Conservation (phyloP, 1,284 basidiomycete species). For the Rhodotorula sp. region DNA sequence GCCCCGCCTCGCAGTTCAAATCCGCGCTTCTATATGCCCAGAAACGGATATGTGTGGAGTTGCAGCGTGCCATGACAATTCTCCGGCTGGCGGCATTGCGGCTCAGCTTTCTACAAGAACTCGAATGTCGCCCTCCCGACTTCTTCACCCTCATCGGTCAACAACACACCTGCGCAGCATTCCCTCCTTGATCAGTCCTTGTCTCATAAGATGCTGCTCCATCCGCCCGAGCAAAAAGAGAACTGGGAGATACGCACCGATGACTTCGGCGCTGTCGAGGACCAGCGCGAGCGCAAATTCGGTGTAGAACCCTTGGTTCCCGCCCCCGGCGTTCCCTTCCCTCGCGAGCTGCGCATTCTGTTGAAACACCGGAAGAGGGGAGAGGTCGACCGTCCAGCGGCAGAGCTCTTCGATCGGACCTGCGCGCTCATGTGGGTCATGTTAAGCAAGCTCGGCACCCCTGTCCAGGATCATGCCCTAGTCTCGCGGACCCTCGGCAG, state of each 20-base stretch:
- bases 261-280: conserved; percentile 35
- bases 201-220: not conserved
- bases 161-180: conserved; percentile 19
- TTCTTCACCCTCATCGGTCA: conserved; percentile 37
- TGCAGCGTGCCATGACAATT: too few relatives aligned
- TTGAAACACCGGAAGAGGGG: conserved; percentile 69
- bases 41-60: too few relatives aligned
- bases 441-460: not conserved
- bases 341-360: conserved; percentile 56
- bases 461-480: too few relatives aligned
- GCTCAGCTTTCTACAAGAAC: conserved; percentile 1
- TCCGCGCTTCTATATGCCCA: too few relatives aligned
- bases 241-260: conserved; percentile 5
- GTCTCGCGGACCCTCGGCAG: not conserved
- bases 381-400: conserved; percentile 78
- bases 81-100: too few relatives aligned
- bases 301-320: conserved; percentile 54
- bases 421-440: not conserved
- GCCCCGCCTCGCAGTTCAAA: too few relatives aligned
- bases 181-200: too few relatives aligned
- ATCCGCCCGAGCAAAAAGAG: too few relatives aligned
- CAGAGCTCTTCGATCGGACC: conserved; percentile 59
- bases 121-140: conserved; percentile 33
- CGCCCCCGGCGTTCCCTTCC: conserved; percentile 48
- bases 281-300: conserved; percentile 32